Conservation (phyloP, 495 filamentous ascomycete species). For the Neurospora pannonica region DNA sequence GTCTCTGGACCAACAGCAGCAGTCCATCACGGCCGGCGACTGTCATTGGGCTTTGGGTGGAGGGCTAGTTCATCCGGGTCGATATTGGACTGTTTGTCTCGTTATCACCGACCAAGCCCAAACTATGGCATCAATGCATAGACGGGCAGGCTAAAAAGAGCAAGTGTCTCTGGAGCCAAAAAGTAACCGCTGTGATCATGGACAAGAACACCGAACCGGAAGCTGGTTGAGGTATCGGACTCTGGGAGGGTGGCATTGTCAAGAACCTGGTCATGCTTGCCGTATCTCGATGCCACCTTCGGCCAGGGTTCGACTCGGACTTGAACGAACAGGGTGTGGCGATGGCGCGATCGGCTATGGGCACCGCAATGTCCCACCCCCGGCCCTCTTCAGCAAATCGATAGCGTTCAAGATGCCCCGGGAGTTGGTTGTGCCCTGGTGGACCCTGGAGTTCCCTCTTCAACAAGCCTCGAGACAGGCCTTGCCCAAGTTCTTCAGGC, state of each 20-base stretch:
- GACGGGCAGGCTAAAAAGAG: background rate
- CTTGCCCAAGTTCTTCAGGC: background rate
- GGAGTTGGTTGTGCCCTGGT: background rate
- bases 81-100: background rate
- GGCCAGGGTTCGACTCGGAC: background rate
- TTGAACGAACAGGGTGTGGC: background rate
- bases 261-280: background rate
- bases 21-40: background rate
- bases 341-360: background rate
- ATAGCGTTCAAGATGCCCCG: background rate
- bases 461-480: background rate
- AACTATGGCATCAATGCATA: background rate
- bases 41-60: background rate
- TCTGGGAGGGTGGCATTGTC: background rate
- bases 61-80: background rate
- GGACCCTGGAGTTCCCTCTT: background rate
- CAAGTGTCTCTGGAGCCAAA: background rate
- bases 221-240: background rate
- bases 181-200: background rate
- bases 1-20: background rate
- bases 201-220: background rate
- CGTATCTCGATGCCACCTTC: background rate
- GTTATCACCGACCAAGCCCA: background rate
- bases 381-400: background rate
- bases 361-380: background rate